A percentile compares a stretch with the other conserved stretches of the same genome.
Conservation (phyloP, 441 rosid species). For the Metrosideros polymorpha region DNA sequence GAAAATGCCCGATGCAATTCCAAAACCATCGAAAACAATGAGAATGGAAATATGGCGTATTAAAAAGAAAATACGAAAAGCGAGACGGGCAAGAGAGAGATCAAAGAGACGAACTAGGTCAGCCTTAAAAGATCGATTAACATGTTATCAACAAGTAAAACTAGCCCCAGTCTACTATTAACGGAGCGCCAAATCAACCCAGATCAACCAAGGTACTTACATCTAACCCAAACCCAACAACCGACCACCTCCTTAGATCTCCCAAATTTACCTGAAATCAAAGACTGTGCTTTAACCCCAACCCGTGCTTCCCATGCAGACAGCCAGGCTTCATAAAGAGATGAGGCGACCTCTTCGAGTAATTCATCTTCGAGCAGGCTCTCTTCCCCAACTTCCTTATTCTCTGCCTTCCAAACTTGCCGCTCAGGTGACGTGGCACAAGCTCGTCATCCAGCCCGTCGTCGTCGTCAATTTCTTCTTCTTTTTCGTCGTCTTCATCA, state of each 20-base stretch:
- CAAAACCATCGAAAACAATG: neutral
- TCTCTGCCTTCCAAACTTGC: slow-evolving; percentile 64
- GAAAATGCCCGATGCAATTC: neutral
- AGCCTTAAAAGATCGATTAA: neutral
- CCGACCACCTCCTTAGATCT: neutral
- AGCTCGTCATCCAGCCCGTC: slow-evolving; percentile 68
- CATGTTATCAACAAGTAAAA: neutral
- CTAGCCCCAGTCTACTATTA: neutral
- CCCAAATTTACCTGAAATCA: slow-evolving; percentile 3
- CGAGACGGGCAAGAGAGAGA: neutral
- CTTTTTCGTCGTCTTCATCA: neutral
- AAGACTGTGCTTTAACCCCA: slow-evolving; percentile 41
- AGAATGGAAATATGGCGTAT: neutral
- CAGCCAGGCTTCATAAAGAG: slow-evolving; percentile 43
- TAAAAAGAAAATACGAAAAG: neutral
- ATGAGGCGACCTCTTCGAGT: slow-evolving; percentile 39
- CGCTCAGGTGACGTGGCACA: slow-evolving; percentile 40
- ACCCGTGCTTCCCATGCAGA: slow-evolving; percentile 58
- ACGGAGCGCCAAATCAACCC: neutral
- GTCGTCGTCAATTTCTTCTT: slow-evolving; percentile 15
- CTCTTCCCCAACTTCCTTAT: slow-evolving; percentile 64
- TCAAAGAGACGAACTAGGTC: neutral
- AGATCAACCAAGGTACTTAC: neutral
- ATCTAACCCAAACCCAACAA: neutral
- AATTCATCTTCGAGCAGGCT: slow-evolving; percentile 38